phyloP scores from a whole-genome alignment of 2,329 filamentous ascomycete genomes.

The Fusarium camptoceras region DNA sequence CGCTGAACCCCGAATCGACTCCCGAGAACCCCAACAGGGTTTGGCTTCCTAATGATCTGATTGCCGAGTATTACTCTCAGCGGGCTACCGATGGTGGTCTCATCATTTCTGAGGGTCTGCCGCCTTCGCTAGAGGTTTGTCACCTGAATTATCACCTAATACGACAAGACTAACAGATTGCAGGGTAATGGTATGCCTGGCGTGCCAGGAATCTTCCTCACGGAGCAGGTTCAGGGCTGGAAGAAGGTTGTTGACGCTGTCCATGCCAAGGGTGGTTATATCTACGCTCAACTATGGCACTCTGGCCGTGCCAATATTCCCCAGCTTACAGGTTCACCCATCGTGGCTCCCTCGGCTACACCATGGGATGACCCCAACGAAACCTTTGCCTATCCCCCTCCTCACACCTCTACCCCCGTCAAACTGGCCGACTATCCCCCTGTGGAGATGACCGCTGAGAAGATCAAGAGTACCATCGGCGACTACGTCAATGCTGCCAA shows the following conservation, averaged over 20 bases:
- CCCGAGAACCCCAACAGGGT: slow-evolving; percentile 58
- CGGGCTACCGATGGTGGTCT: slow-evolving; percentile 56
- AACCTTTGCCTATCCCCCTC: slow-evolving; percentile 52
- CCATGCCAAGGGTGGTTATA: slow-evolving; percentile 69
- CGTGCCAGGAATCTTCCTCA: slow-evolving; percentile 68
- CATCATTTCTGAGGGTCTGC: slow-evolving; percentile 59
- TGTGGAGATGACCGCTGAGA: slow-evolving; percentile 54
- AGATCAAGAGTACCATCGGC: slow-evolving; percentile 52
- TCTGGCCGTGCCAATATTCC: slow-evolving; percentile 55
- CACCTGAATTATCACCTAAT: background rate
- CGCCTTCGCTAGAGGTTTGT: slow-evolving; percentile 57
- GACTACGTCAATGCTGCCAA: slow-evolving; percentile 50
- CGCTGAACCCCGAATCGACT: slow-evolving; percentile 55
- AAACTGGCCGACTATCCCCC: slow-evolving; percentile 51
- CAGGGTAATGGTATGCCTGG: slow-evolving; percentile 55
- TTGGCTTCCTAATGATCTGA: slow-evolving; percentile 54
- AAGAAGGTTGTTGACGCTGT: slow-evolving; percentile 69
- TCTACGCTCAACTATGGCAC: slow-evolving; percentile 71
- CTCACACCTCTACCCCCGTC: slow-evolving; percentile 53
- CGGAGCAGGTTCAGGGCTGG: slow-evolving; percentile 68
- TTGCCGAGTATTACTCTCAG: slow-evolving; percentile 59
- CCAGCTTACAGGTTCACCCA: slow-evolving; percentile 51
- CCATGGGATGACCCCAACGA: slow-evolving; percentile 60
- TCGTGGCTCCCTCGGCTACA: slow-evolving; percentile 56
- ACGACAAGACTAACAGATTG: background rate